Conservation (phyloP, 306 rosid species). For the Vachellia pachyceras region DNA sequence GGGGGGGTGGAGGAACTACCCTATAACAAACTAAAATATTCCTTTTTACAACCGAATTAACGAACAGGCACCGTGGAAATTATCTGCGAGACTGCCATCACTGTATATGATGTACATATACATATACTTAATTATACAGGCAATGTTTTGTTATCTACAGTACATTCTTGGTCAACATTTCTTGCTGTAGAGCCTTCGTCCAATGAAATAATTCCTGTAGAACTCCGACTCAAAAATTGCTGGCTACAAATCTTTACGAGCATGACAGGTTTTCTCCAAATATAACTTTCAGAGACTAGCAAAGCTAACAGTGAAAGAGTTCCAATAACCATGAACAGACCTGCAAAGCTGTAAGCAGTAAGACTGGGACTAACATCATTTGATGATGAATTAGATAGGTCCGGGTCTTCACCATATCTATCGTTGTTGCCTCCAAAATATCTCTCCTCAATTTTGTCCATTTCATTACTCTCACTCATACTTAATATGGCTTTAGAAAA, state of each 20-base stretch:
- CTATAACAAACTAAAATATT: too few species aligned
- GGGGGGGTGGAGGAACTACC: too few species aligned
- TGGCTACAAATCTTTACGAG: background rate
- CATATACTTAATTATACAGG: background rate
- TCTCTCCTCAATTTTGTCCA: background rate
- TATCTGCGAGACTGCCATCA: background rate
- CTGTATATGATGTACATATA: background rate
- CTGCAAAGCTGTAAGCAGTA: conserved; percentile 28
- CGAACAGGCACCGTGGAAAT: background rate
- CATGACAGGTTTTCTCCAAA: conserved; percentile 13
- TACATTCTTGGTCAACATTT: background rate
- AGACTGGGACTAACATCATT: background rate
- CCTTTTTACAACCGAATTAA: background rate
- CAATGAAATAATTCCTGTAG: background rate
- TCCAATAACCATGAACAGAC: conserved; percentile 31
- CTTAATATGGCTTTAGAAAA: conserved; percentile 37
- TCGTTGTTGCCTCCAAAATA: conserved; percentile 24
- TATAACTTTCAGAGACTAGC: conserved; percentile 14
- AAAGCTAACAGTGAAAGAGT: conserved; percentile 16
- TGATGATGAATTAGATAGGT: background rate
- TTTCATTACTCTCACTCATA: background rate
- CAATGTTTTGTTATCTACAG: background rate
- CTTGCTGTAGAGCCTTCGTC: background rate
- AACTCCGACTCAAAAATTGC: background rate
- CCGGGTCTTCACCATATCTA: background rate